Evolutionary conservation across 495 filamentous ascomycete species (phyloP).

Genomic region (Diplogelasinospora grovesii): DNA sequence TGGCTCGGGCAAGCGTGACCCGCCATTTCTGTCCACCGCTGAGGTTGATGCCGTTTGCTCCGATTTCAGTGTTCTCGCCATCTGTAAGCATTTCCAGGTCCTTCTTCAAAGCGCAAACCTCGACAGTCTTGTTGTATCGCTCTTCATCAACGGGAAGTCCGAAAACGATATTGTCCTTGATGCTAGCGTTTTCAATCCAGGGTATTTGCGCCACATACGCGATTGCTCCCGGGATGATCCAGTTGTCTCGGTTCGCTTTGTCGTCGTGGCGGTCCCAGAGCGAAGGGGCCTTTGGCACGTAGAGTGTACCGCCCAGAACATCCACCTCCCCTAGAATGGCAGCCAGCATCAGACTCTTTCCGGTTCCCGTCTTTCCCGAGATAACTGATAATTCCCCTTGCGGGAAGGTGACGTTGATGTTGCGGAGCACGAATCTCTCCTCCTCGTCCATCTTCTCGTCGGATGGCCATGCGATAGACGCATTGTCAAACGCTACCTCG

Average conservation of each 20-base stretch:
- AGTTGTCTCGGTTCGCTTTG: slow-evolving; percentile 57
- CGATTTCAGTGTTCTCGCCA: slow-evolving; percentile 73
- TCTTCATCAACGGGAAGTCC: slow-evolving; percentile 59
- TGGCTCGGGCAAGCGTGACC: slow-evolving; percentile 67
- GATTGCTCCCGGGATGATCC: slow-evolving; percentile 61
- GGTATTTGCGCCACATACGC: slow-evolving; percentile 78
- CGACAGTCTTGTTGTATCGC: slow-evolving; percentile 59
- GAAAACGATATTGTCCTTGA: slow-evolving; percentile 69
- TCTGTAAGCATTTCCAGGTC: slow-evolving; percentile 69
- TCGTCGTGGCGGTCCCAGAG: slow-evolving; percentile 44
- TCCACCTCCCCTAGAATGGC: slow-evolving; percentile 62
- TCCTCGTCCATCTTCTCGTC: slow-evolving; percentile 46
- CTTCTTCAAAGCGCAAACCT: slow-evolving; percentile 64
- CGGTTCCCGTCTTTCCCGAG: slow-evolving; percentile 60
- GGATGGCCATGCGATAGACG: slow-evolving; percentile 70
- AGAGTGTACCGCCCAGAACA: slow-evolving; percentile 44
- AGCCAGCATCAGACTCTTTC: slow-evolving; percentile 60
- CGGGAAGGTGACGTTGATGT: slow-evolving; percentile 61
- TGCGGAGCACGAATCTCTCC: slow-evolving; percentile 53
- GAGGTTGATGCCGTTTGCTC: slow-evolving; percentile 75
- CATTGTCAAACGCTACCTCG: slow-evolving; percentile 58
- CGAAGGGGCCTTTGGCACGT: slow-evolving; percentile 41
- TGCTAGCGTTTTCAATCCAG: slow-evolving; percentile 79
- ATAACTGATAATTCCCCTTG: slow-evolving; percentile 63
- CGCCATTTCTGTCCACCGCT: slow-evolving; percentile 82